phyloP scores from a whole-genome alignment of 1,284 basidiomycete species.

The Porogramme epimiltina region DNA sequence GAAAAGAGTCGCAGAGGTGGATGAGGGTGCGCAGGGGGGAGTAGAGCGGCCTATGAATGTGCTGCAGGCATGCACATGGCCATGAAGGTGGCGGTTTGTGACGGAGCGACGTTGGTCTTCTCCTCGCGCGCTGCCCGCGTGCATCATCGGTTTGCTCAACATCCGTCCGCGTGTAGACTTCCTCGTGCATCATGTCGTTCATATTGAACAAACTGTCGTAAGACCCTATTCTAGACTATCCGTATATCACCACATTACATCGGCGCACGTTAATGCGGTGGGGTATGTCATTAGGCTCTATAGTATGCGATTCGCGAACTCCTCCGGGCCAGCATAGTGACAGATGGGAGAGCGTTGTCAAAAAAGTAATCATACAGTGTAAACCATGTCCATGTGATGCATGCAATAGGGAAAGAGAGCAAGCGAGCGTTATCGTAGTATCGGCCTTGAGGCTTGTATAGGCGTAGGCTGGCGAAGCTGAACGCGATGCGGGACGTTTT shows the following conservation, averaged over 20 bases:
- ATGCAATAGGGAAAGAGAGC: background rate
- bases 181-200: background rate
- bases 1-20: background rate
- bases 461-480: constrained; percentile 18
- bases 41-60: constrained; percentile 4
- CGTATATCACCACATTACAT: background rate
- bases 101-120: constrained; percentile 4
- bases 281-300: constrained; percentile 10
- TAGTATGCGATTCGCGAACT: background rate
- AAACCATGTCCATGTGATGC: background rate
- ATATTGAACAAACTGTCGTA: background rate
- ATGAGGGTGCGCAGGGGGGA: background rate
- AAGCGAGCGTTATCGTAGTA: constrained; percentile 16
- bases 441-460: constrained; percentile 15
- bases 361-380: constrained; percentile 6
- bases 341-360: background rate
- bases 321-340: background rate
- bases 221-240: background rate
- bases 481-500: constrained; percentile 16
- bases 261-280: background rate
- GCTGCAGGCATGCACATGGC: constrained; percentile 2
- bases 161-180: background rate
- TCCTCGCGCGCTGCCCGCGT: background rate
- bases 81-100: constrained; percentile 4
- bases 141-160: background rate